These are phyloP conservation scores for Meira miltonrushii DNA, from an alignment of 1,284 basidiomycete genomes.

Conservation along the genomic window DNA sequence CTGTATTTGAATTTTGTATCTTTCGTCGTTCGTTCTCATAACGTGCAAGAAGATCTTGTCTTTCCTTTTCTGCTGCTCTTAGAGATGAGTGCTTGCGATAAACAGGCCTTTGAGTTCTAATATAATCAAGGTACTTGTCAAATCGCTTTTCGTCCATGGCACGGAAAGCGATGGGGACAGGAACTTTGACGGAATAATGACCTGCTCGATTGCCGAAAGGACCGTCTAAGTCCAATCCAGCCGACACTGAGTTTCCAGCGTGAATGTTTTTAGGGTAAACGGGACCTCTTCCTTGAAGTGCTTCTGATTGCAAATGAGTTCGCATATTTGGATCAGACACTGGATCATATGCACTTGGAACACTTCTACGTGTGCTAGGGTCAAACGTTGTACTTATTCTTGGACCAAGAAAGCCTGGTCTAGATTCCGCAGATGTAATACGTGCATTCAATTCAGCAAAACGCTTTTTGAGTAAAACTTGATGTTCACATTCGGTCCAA, in stretches of 20 bases:
- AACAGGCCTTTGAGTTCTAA: not conserved
- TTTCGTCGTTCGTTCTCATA: not conserved
- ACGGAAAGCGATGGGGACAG: not conserved
- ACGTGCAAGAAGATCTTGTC: not conserved
- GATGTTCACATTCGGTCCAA: slow-evolving; percentile 40
- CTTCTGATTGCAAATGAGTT: slow-evolving; percentile 4
- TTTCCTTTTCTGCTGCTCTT: slow-evolving; percentile 1
- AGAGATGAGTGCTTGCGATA: not conserved
- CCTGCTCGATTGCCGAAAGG: not conserved
- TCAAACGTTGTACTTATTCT: slow-evolving; percentile 5
- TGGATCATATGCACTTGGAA: slow-evolving; percentile 4
- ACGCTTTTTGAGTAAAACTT: slow-evolving; percentile 37
- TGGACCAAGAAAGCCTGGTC: not conserved
- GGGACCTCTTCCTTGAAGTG: slow-evolving; percentile 3
- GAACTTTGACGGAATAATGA: not conserved
- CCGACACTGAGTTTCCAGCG: no score
- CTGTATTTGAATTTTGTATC: not conserved
- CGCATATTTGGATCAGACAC: not conserved
- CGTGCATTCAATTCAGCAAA: slow-evolving; percentile 26
- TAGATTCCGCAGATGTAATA: not conserved
- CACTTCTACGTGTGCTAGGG: slow-evolving; percentile 3
- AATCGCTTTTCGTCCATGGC: slow-evolving; percentile 1
- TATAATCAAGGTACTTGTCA: slow-evolving; percentile 9
- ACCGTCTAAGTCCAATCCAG: not conserved
- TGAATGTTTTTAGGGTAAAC: not conserved